phyloP scores from a whole-genome alignment of 2,329 filamentous ascomycete genomes.

The Aspergillus cejpii region DNA sequence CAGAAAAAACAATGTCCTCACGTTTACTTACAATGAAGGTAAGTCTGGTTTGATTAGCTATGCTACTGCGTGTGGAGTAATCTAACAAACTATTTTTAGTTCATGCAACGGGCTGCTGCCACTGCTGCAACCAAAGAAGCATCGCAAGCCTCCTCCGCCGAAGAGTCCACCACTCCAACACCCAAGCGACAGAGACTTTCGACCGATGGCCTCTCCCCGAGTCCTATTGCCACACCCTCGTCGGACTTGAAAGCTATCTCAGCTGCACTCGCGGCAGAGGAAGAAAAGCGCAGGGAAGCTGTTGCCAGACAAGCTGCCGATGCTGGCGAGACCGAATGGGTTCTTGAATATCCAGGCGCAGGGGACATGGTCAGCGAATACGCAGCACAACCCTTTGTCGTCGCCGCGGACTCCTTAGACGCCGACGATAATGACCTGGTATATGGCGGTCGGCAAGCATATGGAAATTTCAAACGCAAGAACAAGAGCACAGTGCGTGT shows the following conservation, averaged over 20 bases:
- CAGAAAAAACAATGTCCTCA: slow-evolving; percentile 71
- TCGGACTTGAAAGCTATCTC: slow-evolving; percentile 38
- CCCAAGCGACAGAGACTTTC: slow-evolving; percentile 36
- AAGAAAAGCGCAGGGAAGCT: slow-evolving; percentile 37
- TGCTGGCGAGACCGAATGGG: slow-evolving; percentile 42
- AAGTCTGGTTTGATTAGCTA: slow-evolving; percentile 6
- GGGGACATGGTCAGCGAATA: slow-evolving; percentile 11
- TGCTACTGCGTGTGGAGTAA: slow-evolving; percentile 4
- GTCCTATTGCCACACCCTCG: slow-evolving; percentile 18
- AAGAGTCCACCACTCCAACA: slow-evolving; percentile 35
- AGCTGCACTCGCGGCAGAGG: slow-evolving; percentile 37
- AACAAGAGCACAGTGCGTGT: slow-evolving; percentile 22
- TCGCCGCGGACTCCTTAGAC: slow-evolving; percentile 32
- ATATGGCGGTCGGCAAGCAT: slow-evolving; percentile 33
- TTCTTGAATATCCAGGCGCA: slow-evolving; percentile 31
- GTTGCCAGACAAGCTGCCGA: slow-evolving; percentile 38
- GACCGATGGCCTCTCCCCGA: slow-evolving; percentile 15
- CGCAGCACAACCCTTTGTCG: slow-evolving; percentile 24
- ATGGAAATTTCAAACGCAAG: slow-evolving; percentile 37
- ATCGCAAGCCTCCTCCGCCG: slow-evolving; percentile 43
- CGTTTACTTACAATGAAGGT: slow-evolving; percentile 86
- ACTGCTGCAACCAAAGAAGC: slow-evolving; percentile 44
- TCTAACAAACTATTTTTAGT: slow-evolving; percentile 41
- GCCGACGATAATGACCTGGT: slow-evolving; percentile 25
- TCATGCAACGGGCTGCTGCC: slow-evolving; percentile 83